These are phyloP conservation scores for Cynanchum wilfordii DNA, from an alignment of 257 asterid genomes.

Conservation along the genomic window DNA sequence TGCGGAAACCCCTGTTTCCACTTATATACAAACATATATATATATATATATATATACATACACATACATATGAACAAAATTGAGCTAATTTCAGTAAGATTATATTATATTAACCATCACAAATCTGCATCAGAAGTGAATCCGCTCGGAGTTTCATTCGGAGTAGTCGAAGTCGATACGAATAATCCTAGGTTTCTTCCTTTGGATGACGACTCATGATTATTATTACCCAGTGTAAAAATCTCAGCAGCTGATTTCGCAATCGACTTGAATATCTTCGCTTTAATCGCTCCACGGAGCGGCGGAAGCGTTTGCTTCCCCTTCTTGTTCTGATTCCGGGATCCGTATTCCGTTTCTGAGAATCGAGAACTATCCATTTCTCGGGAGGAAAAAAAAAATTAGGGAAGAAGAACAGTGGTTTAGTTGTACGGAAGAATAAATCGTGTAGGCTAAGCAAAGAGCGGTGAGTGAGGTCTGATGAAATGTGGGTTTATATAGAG, in stretches of 20 bases:
- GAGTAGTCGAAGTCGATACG: conserved; percentile 12
- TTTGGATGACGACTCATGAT: neutral
- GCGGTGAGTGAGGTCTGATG: neutral
- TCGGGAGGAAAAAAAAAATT: neutral
- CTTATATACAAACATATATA: neutral
- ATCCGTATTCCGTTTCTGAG: neutral
- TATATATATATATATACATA: neutral
- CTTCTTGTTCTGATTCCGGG: neutral
- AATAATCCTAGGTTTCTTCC: neutral
- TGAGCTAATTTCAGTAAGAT: neutral
- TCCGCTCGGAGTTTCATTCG: conserved; percentile 17
- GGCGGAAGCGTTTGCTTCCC: neutral
- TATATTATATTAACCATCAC: neutral
- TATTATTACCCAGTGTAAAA: neutral
- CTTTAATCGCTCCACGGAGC: neutral
- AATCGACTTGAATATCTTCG: conserved; percentile 17
- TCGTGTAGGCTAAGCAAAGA: neutral
- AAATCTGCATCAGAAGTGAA: conserved; percentile 13
- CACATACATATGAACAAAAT: neutral
- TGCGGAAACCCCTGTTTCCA: neutral
- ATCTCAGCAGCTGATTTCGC: conserved; percentile 21
- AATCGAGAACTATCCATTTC: neutral
- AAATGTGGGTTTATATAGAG: too few relatives aligned
- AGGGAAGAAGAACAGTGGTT: neutral
- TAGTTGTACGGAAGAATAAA: neutral